phyloP scores from a whole-genome alignment of 2,329 filamentous ascomycete species.

The Fusarium sp. region DNA sequence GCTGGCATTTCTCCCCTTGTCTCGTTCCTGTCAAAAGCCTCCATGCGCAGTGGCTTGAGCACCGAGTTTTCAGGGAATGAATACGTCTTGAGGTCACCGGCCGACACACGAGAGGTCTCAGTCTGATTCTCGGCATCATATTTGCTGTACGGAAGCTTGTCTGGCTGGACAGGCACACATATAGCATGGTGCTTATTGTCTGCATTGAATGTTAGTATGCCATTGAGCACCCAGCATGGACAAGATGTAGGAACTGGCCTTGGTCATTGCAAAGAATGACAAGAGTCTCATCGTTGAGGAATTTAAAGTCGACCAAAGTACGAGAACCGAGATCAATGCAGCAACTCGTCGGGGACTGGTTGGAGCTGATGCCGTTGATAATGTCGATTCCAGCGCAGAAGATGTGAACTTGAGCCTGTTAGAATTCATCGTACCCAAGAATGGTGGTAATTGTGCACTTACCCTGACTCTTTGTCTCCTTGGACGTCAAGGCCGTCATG shows the following conservation, averaged over 20 bases:
- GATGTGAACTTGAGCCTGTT: constrained; percentile 61
- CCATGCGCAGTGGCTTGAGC: constrained; percentile 61
- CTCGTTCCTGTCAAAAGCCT: constrained; percentile 59
- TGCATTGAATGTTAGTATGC: constrained; percentile 15
- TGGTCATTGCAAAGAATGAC: constrained; percentile 66
- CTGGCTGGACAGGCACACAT: constrained; percentile 53
- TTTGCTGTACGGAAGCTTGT: constrained; percentile 51
- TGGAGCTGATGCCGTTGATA: constrained; percentile 69
- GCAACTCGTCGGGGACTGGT: constrained; percentile 53
- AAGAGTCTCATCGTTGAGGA: constrained; percentile 71
- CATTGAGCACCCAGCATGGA: background rate
- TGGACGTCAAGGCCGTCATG: constrained; percentile 57
- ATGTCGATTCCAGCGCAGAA: constrained; percentile 66
- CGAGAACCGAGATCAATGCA: constrained; percentile 56
- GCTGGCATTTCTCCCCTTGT: constrained; percentile 60
- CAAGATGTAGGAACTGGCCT: constrained; percentile 46
- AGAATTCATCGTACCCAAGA: background rate
- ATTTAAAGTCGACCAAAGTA: constrained; percentile 72
- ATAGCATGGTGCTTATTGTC: constrained; percentile 46
- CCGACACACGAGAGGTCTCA: constrained; percentile 12
- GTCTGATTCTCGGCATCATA: constrained; percentile 45
- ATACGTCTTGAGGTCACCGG: constrained; percentile 36
- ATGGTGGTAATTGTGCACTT: background rate
- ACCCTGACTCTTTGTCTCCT: constrained; percentile 54
- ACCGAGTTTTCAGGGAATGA: constrained; percentile 44